Evolutionary conservation across 495 filamentous ascomycete species (phyloP).

Genomic region (Lentithecium fluviatile): DNA sequence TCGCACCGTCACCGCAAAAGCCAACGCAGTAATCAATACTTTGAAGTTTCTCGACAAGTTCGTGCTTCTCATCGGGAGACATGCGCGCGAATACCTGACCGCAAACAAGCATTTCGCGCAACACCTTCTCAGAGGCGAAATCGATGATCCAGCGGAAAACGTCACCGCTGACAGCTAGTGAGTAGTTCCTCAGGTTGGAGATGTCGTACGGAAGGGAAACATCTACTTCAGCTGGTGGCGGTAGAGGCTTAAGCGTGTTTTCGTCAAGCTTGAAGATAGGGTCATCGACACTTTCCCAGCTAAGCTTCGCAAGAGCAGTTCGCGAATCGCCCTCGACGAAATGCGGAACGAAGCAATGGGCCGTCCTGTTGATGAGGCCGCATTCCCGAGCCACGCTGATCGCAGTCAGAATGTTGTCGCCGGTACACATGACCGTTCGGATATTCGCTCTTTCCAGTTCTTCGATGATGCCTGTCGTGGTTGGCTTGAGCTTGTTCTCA

Average conservation of each 20-base stretch:
- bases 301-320: conserved; percentile 66
- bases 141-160: conserved; percentile 96
- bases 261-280: conserved; percentile 70
- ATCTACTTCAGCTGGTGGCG: conserved; percentile 66
- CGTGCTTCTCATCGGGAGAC: conserved; percentile 99
- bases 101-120: conserved; percentile 77
- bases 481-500: conserved; percentile 94
- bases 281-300: conserved; percentile 93
- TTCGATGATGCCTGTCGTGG: conserved; percentile 70
- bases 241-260: conserved; percentile 74
- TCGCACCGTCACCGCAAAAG: conserved; percentile 97
- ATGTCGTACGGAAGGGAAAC: conserved; percentile 82
- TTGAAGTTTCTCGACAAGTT: conserved; percentile 95
- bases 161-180: conserved; percentile 85
- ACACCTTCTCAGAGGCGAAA: conserved; percentile 72
- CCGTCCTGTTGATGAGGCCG: conserved; percentile 71
- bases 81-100: conserved; percentile 97
- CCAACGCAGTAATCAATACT: conserved; percentile 93
- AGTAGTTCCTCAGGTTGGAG: conserved; percentile 75
- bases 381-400: conserved; percentile 96
- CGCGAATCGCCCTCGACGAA: conserved; percentile 70
- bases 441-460: conserved; percentile 86
- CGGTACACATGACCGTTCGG: conserved; percentile 93
- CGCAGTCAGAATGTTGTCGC: conserved; percentile 96
- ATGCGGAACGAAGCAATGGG: conserved; percentile 89